Base-by-base conservation (phyloP, 1,284 basidiomycete species). In the Rhizoctonia solani region DNA sequence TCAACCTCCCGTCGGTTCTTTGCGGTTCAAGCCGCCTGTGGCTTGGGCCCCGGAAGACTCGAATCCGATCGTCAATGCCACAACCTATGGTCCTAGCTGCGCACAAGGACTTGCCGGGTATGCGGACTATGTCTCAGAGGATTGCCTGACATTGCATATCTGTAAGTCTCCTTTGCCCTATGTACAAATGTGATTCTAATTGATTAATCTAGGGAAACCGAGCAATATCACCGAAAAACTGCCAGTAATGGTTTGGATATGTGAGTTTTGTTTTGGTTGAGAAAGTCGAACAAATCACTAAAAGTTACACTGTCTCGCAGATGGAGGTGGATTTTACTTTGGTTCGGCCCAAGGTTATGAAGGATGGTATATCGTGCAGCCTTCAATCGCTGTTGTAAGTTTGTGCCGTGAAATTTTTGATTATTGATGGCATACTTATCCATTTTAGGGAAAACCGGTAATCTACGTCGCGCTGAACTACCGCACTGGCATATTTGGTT, bases 11-110 rank as follows among this genome's bases (percentile, higher is more conserved):
- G 72, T 82, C 3, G 84, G 84, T 0, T 30, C 70, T 4, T 76
- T 85, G 21, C 81, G 86, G 5, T 87, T 87, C 78, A 83, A 81
- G 69, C 81, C 83, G 27, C 88, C 89, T 1, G 76, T 82, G 0
- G 76, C 85, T 1, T 82, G 87, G 4, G 73, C 72, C 8, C 71
- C 77, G 8, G 25, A n/a, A 29, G 67, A 49, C 44, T 55, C 54
- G 34, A 68, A 39, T 16, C 34, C 49, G 13, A 46, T 70, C 70
- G 29, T 34, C 37, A 39, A 39, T 39, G 37, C 29, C 53, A 59
- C 46, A 32, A 29, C 9, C 37, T 44, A 56, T 37, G 55, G 19
- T 70, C 59, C 58, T n/a, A n/a, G n/a, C 30, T 44, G 27, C 58
- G 67, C 29, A 23, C 67, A 21, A 19, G 23, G 49, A 8, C 42